These are phyloP conservation scores for Scedosporium dehoogii DNA, from an alignment of 2,329 filamentous ascomycete genomes.

Conservation along the genomic window DNA sequence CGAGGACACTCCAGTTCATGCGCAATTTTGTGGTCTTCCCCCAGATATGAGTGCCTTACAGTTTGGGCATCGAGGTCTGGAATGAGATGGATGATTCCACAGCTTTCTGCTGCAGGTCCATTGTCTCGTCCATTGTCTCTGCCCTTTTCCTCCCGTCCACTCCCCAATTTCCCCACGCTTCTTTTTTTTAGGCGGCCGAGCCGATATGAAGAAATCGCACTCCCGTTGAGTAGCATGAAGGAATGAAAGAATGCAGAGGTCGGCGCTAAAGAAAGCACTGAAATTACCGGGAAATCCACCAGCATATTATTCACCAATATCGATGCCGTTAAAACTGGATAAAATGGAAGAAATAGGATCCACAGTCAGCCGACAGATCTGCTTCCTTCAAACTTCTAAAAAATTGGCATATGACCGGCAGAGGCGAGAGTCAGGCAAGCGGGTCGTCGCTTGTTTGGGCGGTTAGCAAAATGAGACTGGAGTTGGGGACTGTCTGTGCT, in stretches of 20 bases:
- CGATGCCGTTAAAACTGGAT: no score
- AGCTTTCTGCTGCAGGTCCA: neutral
- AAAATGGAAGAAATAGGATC: no score
- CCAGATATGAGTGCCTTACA: neutral
- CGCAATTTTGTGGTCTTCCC: no score
- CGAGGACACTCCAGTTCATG: neutral
- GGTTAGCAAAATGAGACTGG: conserved; percentile 3
- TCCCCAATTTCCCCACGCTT: neutral
- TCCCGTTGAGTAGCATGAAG: no score
- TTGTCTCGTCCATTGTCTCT: neutral
- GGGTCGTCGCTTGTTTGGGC: conserved; percentile 4
- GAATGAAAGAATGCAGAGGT: no score
- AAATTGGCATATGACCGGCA: neutral
- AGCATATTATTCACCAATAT: no score
- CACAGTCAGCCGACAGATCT: neutral
- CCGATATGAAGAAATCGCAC: no score
- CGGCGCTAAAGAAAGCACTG: no score
- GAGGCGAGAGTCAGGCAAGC: neutral
- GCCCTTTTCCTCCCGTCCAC: neutral
- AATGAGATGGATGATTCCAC: neutral
- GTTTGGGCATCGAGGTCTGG: neutral
- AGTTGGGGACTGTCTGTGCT: neutral
- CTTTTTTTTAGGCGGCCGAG: neutral
- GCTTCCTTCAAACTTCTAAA: neutral
- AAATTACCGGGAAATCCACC: no score